Evolutionary conservation across 179 eudicot genomes (phyloP), one percentile per base, ranked within the genome.

Genomic region (Heliamphora pulchella): DNA sequence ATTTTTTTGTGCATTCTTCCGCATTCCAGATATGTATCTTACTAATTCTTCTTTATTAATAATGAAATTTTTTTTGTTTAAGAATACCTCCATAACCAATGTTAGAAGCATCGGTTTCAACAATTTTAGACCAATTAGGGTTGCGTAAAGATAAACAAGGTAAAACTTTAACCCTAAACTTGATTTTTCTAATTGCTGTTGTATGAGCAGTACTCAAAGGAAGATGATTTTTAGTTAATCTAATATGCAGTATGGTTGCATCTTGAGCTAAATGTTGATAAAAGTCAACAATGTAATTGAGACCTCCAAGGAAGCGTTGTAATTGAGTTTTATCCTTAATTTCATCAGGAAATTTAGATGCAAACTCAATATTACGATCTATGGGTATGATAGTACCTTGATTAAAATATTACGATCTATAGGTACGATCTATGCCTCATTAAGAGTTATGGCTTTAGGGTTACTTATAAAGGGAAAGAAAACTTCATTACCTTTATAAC

Each of bases 201-300:
- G 31, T 31, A 31, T 31, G 31, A 31, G 31, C 31, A 31, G 31
- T 31, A 31, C 31, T 31, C 31, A 31, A 31, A 5, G 41, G 71
- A n/a, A 68, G 72, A 48, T 13, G 72, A 4, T 43, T 14, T 48
- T 15, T 68, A 3, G 13, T 6, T 18, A 14, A 13, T 44, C 8
- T 3, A 3, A 18, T 31, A 43, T n/a, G 43, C 50, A 1, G 4
- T 14, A 68, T 68, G 2, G 72, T n/a, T 39, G 72, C 14, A 43
- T 67, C 71, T 67, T 68, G 72, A 39, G 50, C 72, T 43, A 7
- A 67, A 67, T 67, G 31, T 17, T 68, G 72, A 15, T 14, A 43
- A 39, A 31, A 68, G 4, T 68, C 72, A 39, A 18, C 72, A 68
- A 68, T 68, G 41, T 67, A 41, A 41, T 2, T 43, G n/a, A 68